Evolutionary conservation across 192 early-diverging fungal species (phyloP), one percentile per base, ranked within the genome.

Genomic region (Coemansia interrupta): DNA sequence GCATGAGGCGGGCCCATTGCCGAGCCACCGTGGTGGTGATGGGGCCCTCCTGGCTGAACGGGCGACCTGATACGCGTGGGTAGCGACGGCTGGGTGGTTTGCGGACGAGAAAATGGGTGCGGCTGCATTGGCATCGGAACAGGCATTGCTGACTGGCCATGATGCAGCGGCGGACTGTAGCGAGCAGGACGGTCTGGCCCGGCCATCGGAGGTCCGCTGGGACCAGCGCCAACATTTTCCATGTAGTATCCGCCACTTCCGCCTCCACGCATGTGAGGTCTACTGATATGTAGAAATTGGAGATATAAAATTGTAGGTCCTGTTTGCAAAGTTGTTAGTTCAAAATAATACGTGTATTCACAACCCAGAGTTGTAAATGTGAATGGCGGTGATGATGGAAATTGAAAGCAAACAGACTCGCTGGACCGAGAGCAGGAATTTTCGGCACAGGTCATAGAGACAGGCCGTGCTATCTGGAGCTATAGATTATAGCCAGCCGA

Each of bases 111-210:
- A 8, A 26, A 26, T 40, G 28, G 54, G 14, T 10, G 15, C 40
- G 44, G 41, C 19, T 66, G 73, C 29, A 47, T 45, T 0, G 54
- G 50, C 38, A 61, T 58, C 5, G 66, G 66, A 54, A 66, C 43
- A 2, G 66, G 63, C 57, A 75, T 75, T 12, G 72, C 66, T 20
- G 73, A 63, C 9, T 56, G 45, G 23, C 49, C 45, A 41, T 60
- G 59, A 9, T 61, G 54, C 54, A 57, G 24, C 19, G 50, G 58
- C 14, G 66, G 54, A 28, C 53, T 54, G 44, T 56, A 63, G 9
- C 53, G 61, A 17, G 40, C 32, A 28, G 19, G 38, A 43, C 44
- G 43, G 22, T 63, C 61, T 24, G 61, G 45, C 14, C 53, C 53
- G 28, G 24, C 39, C 12, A 38, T 39, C 6, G 36, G 32, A 36